Evolutionary conservation across 306 rosid genomes (phyloP), one percentile per base, ranked within the genome.

Genomic region (Lathyrus oleraceus): DNA sequence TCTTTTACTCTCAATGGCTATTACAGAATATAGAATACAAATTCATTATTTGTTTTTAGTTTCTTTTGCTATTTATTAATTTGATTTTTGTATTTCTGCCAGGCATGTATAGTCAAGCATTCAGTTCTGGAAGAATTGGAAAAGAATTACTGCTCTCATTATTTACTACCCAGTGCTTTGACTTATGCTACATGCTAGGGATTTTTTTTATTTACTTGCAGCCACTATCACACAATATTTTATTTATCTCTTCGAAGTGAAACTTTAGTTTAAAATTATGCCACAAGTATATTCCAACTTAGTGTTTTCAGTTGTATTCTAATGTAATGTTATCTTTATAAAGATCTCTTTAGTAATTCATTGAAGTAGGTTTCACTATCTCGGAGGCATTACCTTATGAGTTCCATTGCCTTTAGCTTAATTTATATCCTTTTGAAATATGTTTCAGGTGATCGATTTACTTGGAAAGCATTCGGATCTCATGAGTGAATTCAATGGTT

Each of bases 391-490:
- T 4, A 5, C 0, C 60, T 11, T 0, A 56, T 8, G 57, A 49
- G 61, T 42, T 62, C 35, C 70, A 13, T 44, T 65, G 56, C 44
- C 45, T 27, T 59, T 28, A 38, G 35, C 48, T 58, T 52, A 54
- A 78, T 68, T 60, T 15, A 35, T 56, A 56, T 35, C 47, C 58
- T 49, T 72, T 67, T 47, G 15, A 79, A 65, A 79, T 61, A 48
- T 63, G 53, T 78, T 76, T 73, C 86, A 94, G 99, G 97, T 88
- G 70, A 83, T 88, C n/a, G 97, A 89, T 84, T 73, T 94, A 76
- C 87, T 94, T 71, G 99, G 96, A 82, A 94, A 87, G 78, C 76
- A 87, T 80, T 85, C 96, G 12, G 99, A 91, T 78, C 97, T 94
- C 74, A 87, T 94, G 99, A 87, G 81, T 11, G 97, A 86, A 72